Evolutionary conservation across 1,284 basidiomycete species (phyloP).

Genomic region (Retiboletus fuscus): DNA sequence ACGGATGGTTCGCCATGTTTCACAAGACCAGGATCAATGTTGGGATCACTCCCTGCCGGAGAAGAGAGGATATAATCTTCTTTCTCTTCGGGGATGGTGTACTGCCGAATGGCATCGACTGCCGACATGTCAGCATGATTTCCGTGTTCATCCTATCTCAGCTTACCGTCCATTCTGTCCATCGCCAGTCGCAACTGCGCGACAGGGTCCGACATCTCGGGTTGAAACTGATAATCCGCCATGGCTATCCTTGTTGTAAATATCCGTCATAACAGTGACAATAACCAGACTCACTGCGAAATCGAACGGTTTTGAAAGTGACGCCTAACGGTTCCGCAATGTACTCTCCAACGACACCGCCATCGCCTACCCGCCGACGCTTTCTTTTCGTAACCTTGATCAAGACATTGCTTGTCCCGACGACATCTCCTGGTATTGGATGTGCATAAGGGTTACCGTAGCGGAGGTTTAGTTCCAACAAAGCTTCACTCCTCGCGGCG

Average conservation of each 20-base stretch:
- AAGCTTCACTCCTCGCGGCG: constrained; percentile 66
- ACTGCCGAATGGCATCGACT: constrained; percentile 82
- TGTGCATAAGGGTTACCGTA: constrained; percentile 82
- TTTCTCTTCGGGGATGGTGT: constrained; percentile 73
- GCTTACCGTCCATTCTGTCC: constrained; percentile 81
- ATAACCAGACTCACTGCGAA: constrained; percentile 75
- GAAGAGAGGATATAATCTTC: constrained; percentile 65
- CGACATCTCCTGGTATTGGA: constrained; percentile 83
- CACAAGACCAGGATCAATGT: constrained; percentile 51
- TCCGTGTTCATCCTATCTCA: constrained; percentile 18
- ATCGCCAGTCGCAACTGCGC: constrained; percentile 77
- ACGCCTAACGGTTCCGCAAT: constrained; percentile 82
- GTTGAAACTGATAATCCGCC: constrained; percentile 91
- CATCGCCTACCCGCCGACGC: constrained; percentile 55
- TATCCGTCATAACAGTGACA: background rate
- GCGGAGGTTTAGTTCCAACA: constrained; percentile 81
- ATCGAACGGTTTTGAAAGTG: constrained; percentile 85
- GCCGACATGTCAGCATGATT: constrained; percentile 11
- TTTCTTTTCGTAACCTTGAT: constrained; percentile 83
- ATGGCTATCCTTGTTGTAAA: constrained; percentile 69
- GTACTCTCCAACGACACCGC: constrained; percentile 76
- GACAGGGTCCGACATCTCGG: constrained; percentile 76
- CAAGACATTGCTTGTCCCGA: constrained; percentile 81
- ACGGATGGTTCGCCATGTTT: constrained; percentile 27
- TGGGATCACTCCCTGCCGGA: constrained; percentile 43